Evolutionary conservation across 1,284 basidiomycete genomes (phyloP), one percentile per base, ranked within the genome.

Genomic region (Cystobasidium sp.): DNA sequence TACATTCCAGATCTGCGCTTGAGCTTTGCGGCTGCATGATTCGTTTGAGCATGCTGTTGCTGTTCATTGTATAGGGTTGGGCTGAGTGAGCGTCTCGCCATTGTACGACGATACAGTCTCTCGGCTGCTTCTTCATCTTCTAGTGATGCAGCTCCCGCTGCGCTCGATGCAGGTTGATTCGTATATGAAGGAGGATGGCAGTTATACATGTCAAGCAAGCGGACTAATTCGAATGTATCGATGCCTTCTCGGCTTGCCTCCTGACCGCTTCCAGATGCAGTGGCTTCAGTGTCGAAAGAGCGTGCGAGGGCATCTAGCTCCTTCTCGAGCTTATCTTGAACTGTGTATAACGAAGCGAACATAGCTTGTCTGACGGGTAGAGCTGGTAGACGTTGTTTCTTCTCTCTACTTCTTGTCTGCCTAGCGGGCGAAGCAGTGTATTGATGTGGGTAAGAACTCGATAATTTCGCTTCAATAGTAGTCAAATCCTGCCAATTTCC

Each of bases 51-150:
- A 6, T n/a, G 5, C 12, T 43, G 39, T 22, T 66, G 64, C 20
- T 66, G 47, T 18, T 66, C 64, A 18, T 20, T 66, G 49, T 66
- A 66, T 18, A 66, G 47, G 0, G 64, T 53, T 6, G 64, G 64
- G 20, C 49, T 53, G 16, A 66, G 64, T 43, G 64, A 66, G 20
- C 64, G 64, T 22, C 64, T 20, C 37, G 64, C 64, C 64, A 66
- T 66, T 14, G 64, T 66, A 49, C 51, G 64, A n/a, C 64, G 7
- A 31, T 66, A 66, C 31, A 52, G 47, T 31, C 43, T 14, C 18
- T 63, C 44, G 16, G 47, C 64, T 14, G 47, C 64, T 53, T 66
- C 16, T 37, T 66, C 64, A 10, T 66, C 64, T 14, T 53, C 31
- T 16, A 24, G 9, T 8, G 20, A 41, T 4, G 61, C 12, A 41